Evolutionary conservation across 163 green algal genomes (phyloP).

Genomic region (Scenedesmus sp.): DNA sequence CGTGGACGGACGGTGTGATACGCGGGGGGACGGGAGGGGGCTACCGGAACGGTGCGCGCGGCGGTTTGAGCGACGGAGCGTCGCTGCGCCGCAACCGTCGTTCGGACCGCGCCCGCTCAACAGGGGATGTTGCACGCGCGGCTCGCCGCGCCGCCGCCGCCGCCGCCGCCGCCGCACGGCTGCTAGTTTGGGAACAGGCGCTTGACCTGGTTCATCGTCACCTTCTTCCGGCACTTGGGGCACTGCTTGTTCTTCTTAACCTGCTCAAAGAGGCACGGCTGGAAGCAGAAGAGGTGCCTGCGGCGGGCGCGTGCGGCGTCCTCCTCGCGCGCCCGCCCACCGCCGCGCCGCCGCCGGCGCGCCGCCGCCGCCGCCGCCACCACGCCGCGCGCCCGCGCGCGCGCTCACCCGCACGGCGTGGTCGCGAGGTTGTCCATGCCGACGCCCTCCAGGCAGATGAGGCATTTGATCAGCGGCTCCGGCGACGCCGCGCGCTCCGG

Average conservation of each 20-base stretch:
- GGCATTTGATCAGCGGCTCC: slow-evolving; percentile 44
- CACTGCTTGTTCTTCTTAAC: slow-evolving; percentile 56
- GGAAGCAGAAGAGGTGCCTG: slow-evolving; percentile 62
- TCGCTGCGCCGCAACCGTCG: no score
- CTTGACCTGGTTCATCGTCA: slow-evolving; percentile 48
- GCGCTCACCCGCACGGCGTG: slow-evolving; percentile 53
- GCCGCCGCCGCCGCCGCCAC: neutral
- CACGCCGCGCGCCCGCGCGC: no score
- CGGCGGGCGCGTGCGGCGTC: neutral
- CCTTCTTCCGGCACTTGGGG: slow-evolving; percentile 55
- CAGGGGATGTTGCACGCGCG: no score
- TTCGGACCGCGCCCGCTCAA: no score
- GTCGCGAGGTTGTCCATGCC: slow-evolving; percentile 46
- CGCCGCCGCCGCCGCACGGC: no score
- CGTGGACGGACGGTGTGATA: no score
- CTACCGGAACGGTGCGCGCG: no score
- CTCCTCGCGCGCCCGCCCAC: neutral
- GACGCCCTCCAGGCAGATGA: slow-evolving; percentile 53
- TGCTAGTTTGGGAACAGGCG: slow-evolving; percentile 40
- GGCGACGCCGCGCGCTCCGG: slow-evolving; percentile 25
- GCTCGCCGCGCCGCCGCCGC: no score
- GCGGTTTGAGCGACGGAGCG: no score
- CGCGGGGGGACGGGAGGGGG: no score
- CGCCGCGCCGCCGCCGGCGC: neutral
- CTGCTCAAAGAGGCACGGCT: slow-evolving; percentile 42